Percentiles rank a stretch among this genome's conserved stretches.
Conservation (phyloP, 768 basidiomycete species). For the Boletellus sp. region DNA sequence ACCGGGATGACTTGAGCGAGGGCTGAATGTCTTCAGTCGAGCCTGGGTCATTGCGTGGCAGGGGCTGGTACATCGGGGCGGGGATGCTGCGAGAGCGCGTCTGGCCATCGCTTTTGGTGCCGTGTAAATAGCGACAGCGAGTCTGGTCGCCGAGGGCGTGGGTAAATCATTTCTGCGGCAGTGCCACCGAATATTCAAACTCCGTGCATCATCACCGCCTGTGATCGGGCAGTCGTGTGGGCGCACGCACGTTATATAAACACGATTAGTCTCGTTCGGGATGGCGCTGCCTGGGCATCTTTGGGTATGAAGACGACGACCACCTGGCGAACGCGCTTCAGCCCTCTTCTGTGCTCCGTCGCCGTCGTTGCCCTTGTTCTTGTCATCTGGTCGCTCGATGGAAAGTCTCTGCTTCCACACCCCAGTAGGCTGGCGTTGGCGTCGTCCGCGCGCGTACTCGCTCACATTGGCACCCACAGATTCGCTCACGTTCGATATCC, state of each 20-base stretch:
- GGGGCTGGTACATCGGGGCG: constrained; percentile 3
- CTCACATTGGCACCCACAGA: neutral
- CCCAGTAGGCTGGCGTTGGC: neutral
- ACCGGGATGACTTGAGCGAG: neutral
- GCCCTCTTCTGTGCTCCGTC: neutral
- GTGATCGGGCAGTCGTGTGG: neutral
- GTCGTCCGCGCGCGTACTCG: neutral
- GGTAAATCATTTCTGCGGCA: no score
- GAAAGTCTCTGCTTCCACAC: neutral
- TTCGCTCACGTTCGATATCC: constrained; percentile 6
- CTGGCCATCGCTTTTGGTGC: neutral
- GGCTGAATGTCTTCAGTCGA: neutral
- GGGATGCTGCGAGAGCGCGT: neutral
- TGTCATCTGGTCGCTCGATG: neutral
- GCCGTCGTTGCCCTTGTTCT: neutral
- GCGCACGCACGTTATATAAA: neutral
- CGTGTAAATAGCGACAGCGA: neutral
- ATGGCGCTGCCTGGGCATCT: neutral
- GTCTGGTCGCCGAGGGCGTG: no score
- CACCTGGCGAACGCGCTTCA: neutral
- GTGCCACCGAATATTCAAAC: neutral
- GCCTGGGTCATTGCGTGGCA: constrained; percentile 3
- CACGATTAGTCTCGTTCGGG: neutral
- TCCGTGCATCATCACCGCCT: neutral
- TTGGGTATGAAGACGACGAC: neutral